Base-by-base conservation (phyloP, 306 rosid species). In the Quercus agrifolia region DNA sequence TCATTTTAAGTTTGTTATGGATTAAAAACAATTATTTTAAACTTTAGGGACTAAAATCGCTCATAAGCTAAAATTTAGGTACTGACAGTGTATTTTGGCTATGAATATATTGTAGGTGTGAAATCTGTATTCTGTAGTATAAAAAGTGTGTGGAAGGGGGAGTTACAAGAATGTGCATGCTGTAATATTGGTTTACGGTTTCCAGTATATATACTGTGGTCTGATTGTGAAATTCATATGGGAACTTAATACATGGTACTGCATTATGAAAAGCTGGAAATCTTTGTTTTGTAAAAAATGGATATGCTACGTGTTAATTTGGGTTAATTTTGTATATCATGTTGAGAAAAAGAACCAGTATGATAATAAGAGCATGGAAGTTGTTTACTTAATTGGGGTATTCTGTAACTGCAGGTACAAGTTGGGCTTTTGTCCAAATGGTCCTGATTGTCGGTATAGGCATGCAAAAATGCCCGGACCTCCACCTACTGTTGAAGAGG, bases 371-470 rank as follows among this genome's bases (percentile, higher is more conserved):
- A 71, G 56, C 56, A 69, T 82, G 20, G 52, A 56, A 79, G 31
- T 54, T 79, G 64, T 70, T 3, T 57, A 57, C 13, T 80, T 58
- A 68, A 59, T 75, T 49, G 49, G 31, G 80, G 62, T 70, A 57
- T 79, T 80, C 33, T 76, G 77, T 77, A 55, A 74, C 81, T 86
- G 83, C 89, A 95, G 99, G 99, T 95, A 91, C 92, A 95, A 93
- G 90, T 87, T 93, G 74, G 99, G 99, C 51, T 95, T 95, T 85
- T 95, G 99, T 83, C 99, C 99, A 75, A 95, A 95, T 84, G 99
- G 99, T 73, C 86, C 99, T 46, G 99, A 95, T 80, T 95, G 99
- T 83, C 97, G 99, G 63, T 95, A 95, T 79, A 91, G 99, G 79
- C 99, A 95, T 78, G 98, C 97, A 17, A 95, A 93, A 83, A 69